A percentile compares a stretch with the other conserved stretches of the same genome.
Evolutionary conservation across 2,329 filamentous ascomycete genomes (phyloP).

Genomic region (Pezicula radicicola): DNA sequence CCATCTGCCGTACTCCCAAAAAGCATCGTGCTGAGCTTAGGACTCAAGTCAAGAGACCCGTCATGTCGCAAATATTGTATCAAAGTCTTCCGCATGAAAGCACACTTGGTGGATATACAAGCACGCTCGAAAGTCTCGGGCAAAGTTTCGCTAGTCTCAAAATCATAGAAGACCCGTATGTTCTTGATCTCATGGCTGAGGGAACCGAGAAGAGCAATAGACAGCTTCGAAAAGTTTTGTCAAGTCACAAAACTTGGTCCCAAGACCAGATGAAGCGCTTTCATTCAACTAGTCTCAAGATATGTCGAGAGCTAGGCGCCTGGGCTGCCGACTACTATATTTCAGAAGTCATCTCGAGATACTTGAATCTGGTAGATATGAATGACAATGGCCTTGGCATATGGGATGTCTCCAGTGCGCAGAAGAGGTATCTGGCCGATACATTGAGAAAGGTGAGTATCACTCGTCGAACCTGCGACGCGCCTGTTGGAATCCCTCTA

Average conservation of each 20-base stretch:
- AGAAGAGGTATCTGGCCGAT: slow-evolving; percentile 53
- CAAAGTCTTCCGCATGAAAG: neutral
- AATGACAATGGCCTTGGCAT: slow-evolving; percentile 31
- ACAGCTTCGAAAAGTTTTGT: slow-evolving; percentile 35
- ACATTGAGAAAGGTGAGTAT: slow-evolving; percentile 38
- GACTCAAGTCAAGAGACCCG: slow-evolving; percentile 22
- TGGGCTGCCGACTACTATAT: slow-evolving; percentile 72
- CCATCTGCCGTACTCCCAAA: slow-evolving; percentile 53
- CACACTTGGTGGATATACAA: slow-evolving; percentile 5
- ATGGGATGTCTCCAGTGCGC: slow-evolving; percentile 39
- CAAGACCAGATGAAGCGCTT: slow-evolving; percentile 56
- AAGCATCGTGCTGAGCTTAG: slow-evolving; percentile 47
- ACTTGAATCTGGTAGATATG: slow-evolving; percentile 41
- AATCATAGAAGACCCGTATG: slow-evolving; percentile 58
- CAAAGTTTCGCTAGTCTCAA: slow-evolving; percentile 39
- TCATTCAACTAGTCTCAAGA: slow-evolving; percentile 42
- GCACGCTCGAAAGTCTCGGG: slow-evolving; percentile 15
- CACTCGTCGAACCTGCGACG: slow-evolving; percentile 16
- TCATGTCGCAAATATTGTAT: slow-evolving; percentile 17
- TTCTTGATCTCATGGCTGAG: slow-evolving; percentile 43
- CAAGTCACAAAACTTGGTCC: slow-evolving; percentile 46
- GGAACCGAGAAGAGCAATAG: slow-evolving; percentile 38
- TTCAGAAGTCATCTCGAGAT: slow-evolving; percentile 35
- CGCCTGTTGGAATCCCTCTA: slow-evolving; percentile 9
- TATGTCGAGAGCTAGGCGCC: slow-evolving; percentile 57